Evolutionary conservation across 2,329 filamentous ascomycete genomes (phyloP).

Genomic region (Xylaria hypoxylon): DNA sequence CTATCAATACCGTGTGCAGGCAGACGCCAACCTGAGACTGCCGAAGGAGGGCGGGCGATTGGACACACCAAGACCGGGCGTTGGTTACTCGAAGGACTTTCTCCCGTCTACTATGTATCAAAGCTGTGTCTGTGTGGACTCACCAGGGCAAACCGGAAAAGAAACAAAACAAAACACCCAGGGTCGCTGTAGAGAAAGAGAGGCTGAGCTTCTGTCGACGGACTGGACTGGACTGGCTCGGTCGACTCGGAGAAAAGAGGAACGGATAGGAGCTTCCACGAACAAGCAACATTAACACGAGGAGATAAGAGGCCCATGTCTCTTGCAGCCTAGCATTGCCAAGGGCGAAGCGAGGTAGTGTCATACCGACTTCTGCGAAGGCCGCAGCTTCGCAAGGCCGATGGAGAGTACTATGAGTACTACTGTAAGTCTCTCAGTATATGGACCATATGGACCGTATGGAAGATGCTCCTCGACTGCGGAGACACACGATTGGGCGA

Average conservation of each 20-base stretch:
- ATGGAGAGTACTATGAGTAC: conserved; percentile 37
- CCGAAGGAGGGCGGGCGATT: conserved; percentile 45
- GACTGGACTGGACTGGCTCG: conserved; percentile 38
- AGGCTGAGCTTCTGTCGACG: conserved; percentile 41
- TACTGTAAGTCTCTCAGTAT: too few relatives aligned
- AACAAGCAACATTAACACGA: conserved; percentile 48
- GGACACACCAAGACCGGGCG: conserved; percentile 36
- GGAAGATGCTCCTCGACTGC: conserved; percentile 20
- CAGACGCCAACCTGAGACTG: conserved; percentile 39
- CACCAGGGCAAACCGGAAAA: conserved; percentile 18
- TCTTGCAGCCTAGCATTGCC: conserved; percentile 35
- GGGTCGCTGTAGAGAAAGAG: conserved; percentile 17
- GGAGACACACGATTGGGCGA: conserved; percentile 40
- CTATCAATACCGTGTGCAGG: conserved; percentile 43
- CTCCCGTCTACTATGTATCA: conserved; percentile 37
- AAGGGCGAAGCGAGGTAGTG: conserved; percentile 46
- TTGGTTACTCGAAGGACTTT: conserved; percentile 36
- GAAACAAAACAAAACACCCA: conserved; percentile 29
- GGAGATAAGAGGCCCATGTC: conserved; percentile 43
- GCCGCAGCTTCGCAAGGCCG: conserved; percentile 36
- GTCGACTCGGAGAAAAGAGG: conserved; percentile 42
- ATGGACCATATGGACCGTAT: too few relatives aligned
- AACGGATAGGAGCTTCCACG: conserved; percentile 36
- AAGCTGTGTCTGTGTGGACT: conserved; percentile 38
- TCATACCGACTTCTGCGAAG: conserved; percentile 44